Percentiles rank a stretch among this genome's conserved stretches.
Conservation (phyloP, 805 yeast species). For the Starmerella etchellsii region DNA sequence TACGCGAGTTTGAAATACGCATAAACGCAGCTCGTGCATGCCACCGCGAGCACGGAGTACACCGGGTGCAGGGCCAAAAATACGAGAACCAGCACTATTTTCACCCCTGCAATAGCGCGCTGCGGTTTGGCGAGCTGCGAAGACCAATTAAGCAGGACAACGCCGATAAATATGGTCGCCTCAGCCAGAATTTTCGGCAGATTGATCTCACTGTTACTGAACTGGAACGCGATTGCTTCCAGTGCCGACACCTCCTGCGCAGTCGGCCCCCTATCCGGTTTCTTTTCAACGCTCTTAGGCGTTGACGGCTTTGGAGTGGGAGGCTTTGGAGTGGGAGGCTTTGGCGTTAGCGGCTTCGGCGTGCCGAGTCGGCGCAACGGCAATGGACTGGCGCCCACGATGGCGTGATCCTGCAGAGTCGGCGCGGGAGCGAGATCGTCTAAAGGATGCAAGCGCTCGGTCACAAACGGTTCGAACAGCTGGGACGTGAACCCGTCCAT, state of each 20-base stretch:
- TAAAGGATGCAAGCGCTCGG: background rate
- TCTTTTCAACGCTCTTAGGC: background rate
- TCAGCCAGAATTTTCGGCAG: slow-evolving; percentile 13
- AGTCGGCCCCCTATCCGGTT: background rate
- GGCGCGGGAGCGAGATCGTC: background rate
- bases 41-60: slow-evolving; percentile 4
- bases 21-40: slow-evolving; percentile 1
- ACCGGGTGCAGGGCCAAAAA: slow-evolving; percentile 15
- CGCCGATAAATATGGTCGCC: slow-evolving; percentile 12
- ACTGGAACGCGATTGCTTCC: slow-evolving; percentile 4
- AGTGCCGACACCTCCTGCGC: slow-evolving; percentile 1
- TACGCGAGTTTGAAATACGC: slow-evolving; percentile 1
- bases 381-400: no score
- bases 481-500: background rate
- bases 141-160: slow-evolving; percentile 14
- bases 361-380: no score
- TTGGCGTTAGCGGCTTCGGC: background rate
- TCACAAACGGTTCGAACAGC: no score
- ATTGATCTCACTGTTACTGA: slow-evolving; percentile 7
- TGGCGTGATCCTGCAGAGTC: background rate
- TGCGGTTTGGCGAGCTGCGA: slow-evolving; percentile 4
- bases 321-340: background rate
- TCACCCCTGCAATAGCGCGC: slow-evolving; percentile 3
- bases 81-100: slow-evolving; percentile 7
- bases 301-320: background rate